These are phyloP conservation scores for Leersia perrieri DNA, from an alignment of 176 grass and related monocot genomes.

Conservation along the genomic window DNA sequence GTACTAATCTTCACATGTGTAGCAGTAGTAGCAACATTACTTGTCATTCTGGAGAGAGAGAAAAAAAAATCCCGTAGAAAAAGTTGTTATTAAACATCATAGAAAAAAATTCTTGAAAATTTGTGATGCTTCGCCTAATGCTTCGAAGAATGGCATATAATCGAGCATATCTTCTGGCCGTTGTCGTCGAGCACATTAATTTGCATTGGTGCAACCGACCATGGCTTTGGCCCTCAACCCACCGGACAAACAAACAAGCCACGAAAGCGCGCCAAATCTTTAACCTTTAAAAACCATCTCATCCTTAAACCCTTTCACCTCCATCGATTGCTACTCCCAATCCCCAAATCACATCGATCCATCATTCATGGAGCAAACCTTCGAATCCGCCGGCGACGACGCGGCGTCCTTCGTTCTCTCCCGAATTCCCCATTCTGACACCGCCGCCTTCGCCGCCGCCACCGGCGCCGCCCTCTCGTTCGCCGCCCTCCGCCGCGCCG, in stretches of 20 bases:
- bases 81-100: too few relatives aligned
- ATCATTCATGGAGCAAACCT: neutral
- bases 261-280: slow-evolving; percentile 16
- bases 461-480: slow-evolving; percentile 47
- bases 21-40: too few relatives aligned
- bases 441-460: slow-evolving; percentile 25
- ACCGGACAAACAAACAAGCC: neutral
- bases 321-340: neutral
- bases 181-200: neutral
- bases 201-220: neutral
- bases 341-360: too few relatives aligned
- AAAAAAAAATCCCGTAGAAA: too few relatives aligned
- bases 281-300: neutral
- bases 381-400: neutral
- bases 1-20: too few relatives aligned
- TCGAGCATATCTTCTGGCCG: neutral
- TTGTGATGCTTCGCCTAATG: too few relatives aligned
- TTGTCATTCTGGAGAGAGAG: too few relatives aligned
- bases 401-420: slow-evolving; percentile 41
- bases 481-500: slow-evolving; percentile 18
- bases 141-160: neutral
- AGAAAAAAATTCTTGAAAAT: too few relatives aligned
- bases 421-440: neutral
- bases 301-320: neutral
- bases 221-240: neutral